phyloP scores from a whole-genome alignment of 192 early-diverging fungal genomes.

The Backusella tarrabulga region DNA sequence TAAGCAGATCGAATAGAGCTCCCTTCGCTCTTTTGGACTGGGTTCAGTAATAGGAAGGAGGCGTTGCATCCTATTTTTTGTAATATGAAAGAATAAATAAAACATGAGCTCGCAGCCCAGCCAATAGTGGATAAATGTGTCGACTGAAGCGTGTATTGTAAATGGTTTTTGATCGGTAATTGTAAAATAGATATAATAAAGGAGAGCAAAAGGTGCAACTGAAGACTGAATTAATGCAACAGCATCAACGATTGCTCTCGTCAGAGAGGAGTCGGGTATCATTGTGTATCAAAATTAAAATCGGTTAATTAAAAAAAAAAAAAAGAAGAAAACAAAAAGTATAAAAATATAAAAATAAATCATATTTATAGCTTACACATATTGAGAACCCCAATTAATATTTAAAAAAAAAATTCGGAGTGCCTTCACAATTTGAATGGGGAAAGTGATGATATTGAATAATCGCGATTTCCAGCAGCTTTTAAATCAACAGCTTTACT shows the following conservation, averaged over 20 bases:
- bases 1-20: slow-evolving; percentile 20
- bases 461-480: neutral
- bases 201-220: slow-evolving; percentile 19
- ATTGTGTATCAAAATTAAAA: neutral
- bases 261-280: slow-evolving; percentile 19
- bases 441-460: neutral
- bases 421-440: neutral
- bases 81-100: slow-evolving; percentile 30
- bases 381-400: neutral
- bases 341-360: neutral
- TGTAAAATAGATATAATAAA: slow-evolving; percentile 28
- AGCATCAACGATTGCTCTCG: slow-evolving; percentile 13
- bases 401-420: neutral
- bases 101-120: slow-evolving; percentile 28
- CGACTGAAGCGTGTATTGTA: neutral
- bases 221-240: slow-evolving; percentile 9
- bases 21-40: slow-evolving; percentile 11
- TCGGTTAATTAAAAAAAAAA: neutral
- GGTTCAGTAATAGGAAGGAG: neutral
- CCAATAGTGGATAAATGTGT: slow-evolving; percentile 34
- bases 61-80: slow-evolving; percentile 31
- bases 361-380: neutral
- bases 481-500: too few relatives aligned
- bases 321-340: neutral
- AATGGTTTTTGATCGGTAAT: neutral